Base-by-base conservation (phyloP, 108 stramenopile genomes). In the Chaetoceros muelleri region DNA sequence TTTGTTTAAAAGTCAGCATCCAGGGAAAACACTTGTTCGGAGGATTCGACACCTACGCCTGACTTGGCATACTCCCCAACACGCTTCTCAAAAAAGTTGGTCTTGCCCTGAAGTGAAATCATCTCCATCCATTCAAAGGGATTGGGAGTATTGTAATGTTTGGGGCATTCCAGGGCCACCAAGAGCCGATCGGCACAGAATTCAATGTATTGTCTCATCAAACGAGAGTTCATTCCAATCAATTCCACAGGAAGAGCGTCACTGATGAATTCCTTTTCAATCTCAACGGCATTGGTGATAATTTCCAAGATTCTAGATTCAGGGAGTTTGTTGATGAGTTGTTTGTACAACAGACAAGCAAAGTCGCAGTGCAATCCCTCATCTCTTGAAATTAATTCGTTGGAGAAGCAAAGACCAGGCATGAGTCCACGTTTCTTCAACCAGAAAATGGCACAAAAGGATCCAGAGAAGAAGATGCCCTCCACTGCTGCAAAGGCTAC, bases 381-480 rank as follows among this genome's bases (percentile, higher is more conserved):
- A 74, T 99, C 99, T 3, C 99, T 87, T 45, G 72, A 74, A 67
- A 99, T 99, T 31, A 99, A 84, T 69, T 99, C 98, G 61, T 99
- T 99, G 61, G 85, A 88, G 76, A 98, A 99, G 77, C 83, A 83
- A 21, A 99, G 78, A 23, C 99, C 99, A 10, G 99, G 98, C 99
- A 99, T 99, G 46, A 99, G 81, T 40, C 98, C 98, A 17, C 99
- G 69, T 85, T 99, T 99, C 90, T 99, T 99, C 44, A 99, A 70
- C 99, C 99, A 99, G 65, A 99, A 99, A 49, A 99, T 96, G 67
- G 99, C 82, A 62, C 99, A 99, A 84, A 99, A 99, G 46, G 78
- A 78, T 28, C 99, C 98, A 8, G 80, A 82, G 73, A 99, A 99
- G 79, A 99, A 99, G 52, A 99, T 98, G 3, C 99, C 99, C 72